A percentile compares a stretch with the other conserved stretches of the same genome.
Evolutionary conservation across 1,139 yeast species (phyloP).

Genomic region (Kodamaea fungicola): DNA sequence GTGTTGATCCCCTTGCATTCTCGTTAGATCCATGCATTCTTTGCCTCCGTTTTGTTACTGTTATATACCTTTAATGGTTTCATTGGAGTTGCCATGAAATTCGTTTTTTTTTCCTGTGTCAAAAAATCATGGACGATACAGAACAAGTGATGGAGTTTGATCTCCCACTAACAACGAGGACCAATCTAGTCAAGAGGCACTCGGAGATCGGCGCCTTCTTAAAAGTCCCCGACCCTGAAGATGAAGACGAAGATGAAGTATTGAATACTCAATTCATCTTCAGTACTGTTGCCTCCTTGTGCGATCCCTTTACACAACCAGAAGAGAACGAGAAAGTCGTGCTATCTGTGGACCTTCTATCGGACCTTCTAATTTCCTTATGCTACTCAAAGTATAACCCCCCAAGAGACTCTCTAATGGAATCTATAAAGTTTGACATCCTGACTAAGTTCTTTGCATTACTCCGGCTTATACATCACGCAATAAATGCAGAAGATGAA

Average conservation of each 20-base stretch:
- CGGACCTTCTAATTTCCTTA: slow-evolving; percentile 51
- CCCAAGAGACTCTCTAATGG: slow-evolving; percentile 8
- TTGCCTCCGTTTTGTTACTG: too few species aligned
- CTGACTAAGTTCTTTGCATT: slow-evolving; percentile 38
- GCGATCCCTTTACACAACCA: slow-evolving; percentile 70
- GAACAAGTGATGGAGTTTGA: slow-evolving; percentile 6
- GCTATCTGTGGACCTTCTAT: slow-evolving; percentile 51
- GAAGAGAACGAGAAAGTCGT: slow-evolving; percentile 52
- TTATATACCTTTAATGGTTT: too few species aligned
- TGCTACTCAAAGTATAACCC: slow-evolving; percentile 16
- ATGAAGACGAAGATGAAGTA: slow-evolving; percentile 1
- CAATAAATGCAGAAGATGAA: slow-evolving; percentile 48
- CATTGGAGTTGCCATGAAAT: too few species aligned
- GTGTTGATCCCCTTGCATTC: too few species aligned
- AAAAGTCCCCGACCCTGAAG: slow-evolving; percentile 13
- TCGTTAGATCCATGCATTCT: too few species aligned
- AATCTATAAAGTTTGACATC: slow-evolving; percentile 36
- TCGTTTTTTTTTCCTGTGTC: too few species aligned
- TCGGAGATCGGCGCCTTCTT: slow-evolving; percentile 16
- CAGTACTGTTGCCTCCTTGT: slow-evolving; percentile 39
- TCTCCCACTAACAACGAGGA: slow-evolving; percentile 5
- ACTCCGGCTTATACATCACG: slow-evolving; percentile 35
- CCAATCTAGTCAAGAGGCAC: slow-evolving; percentile 21
- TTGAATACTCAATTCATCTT: slow-evolving; percentile 16
- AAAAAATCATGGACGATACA: background rate